A percentile compares a stretch with the other conserved stretches of the same genome.
These are phyloP conservation scores for Venturia asperata DNA, from an alignment of 2,329 filamentous ascomycete genomes.

Conservation along the genomic window DNA sequence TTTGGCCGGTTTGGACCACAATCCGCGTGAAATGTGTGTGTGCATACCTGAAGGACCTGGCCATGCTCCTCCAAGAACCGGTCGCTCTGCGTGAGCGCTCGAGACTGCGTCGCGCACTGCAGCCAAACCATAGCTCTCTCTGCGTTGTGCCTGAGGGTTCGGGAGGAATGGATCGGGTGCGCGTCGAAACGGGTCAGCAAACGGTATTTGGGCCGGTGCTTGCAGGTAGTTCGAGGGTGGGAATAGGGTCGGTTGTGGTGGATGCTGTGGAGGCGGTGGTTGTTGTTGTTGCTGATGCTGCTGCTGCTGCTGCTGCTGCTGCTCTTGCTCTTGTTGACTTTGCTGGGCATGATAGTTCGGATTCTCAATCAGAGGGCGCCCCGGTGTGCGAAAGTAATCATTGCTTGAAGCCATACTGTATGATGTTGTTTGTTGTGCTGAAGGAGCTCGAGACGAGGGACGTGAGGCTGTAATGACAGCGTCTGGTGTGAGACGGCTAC, in stretches of 20 bases:
- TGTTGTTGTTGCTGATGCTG: constrained; percentile 28
- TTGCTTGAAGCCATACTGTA: constrained; percentile 32
- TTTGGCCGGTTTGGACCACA: not conserved
- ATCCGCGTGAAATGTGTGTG: not conserved
- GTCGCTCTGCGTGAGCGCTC: constrained; percentile 28
- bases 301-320: constrained; percentile 29
- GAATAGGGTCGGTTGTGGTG: constrained; percentile 26
- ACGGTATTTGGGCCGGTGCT: constrained; percentile 39
- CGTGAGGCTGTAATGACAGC: not conserved
- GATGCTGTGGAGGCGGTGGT: constrained; percentile 36
- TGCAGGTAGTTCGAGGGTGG: constrained; percentile 29
- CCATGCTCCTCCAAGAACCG: constrained; percentile 27
- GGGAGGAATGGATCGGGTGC: constrained; percentile 45
- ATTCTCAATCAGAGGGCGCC: constrained; percentile 46
- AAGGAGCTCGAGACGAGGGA: not conserved
- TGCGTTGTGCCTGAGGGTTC: constrained; percentile 32
- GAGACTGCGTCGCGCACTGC: constrained; percentile 25
- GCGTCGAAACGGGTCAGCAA: constrained; percentile 41
- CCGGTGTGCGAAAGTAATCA: constrained; percentile 33
- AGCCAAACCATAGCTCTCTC: constrained; percentile 35
- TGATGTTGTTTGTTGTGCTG: constrained; percentile 21
- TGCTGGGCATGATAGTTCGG: constrained; percentile 43
- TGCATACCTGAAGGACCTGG: constrained; percentile 32
- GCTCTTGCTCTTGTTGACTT: constrained; percentile 31
- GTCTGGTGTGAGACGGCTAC: not conserved